Evolutionary conservation across 495 filamentous ascomycete genomes (phyloP).

Genomic region (Lophiostoma macrostomum): DNA sequence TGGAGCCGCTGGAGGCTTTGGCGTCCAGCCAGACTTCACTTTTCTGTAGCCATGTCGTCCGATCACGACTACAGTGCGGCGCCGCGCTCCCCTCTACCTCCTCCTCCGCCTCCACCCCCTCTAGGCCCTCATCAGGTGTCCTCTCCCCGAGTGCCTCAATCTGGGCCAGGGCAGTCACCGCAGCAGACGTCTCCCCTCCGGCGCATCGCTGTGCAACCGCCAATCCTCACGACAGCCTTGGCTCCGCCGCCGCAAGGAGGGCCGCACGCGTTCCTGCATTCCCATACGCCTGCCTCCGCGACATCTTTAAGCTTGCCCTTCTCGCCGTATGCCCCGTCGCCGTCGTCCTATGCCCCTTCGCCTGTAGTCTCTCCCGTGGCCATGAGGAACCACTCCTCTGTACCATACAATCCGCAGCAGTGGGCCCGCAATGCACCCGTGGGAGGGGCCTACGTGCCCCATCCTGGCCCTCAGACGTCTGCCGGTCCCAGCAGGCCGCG

Average conservation of each 20-base stretch:
- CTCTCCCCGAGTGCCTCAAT: conserved; percentile 3
- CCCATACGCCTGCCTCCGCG: conserved; percentile 30
- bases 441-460: conserved; percentile 33
- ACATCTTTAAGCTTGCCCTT: conserved; percentile 35
- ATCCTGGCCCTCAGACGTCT: conserved; percentile 17
- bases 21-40: conserved; percentile 13
- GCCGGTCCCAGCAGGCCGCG: conserved; percentile 13
- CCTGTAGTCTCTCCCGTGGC: conserved; percentile 34
- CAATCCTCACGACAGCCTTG: conserved; percentile 34
- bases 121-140: conserved; percentile 3
- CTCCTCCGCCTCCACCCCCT: conserved; percentile 25
- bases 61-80: conserved; percentile 30
- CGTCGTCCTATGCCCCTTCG: conserved; percentile 27
- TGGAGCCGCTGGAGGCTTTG: conserved; percentile 38
- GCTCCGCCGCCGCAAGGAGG: conserved; percentile 28
- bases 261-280: conserved; percentile 28
- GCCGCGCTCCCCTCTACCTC: conserved; percentile 29
- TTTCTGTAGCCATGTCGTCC: conserved; percentile 21
- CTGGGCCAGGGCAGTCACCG: conserved; percentile 8
- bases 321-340: conserved; percentile 33
- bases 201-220: conserved; percentile 37
- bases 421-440: conserved; percentile 39
- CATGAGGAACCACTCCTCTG: conserved; percentile 31
- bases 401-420: conserved; percentile 44
- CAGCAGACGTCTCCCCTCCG: conserved; percentile 29